Evolutionary conservation across 2,329 filamentous ascomycete species (phyloP), one percentile per base, ranked within the genome.

Genomic region (Pseudocercospora pini-densiflorae): DNA sequence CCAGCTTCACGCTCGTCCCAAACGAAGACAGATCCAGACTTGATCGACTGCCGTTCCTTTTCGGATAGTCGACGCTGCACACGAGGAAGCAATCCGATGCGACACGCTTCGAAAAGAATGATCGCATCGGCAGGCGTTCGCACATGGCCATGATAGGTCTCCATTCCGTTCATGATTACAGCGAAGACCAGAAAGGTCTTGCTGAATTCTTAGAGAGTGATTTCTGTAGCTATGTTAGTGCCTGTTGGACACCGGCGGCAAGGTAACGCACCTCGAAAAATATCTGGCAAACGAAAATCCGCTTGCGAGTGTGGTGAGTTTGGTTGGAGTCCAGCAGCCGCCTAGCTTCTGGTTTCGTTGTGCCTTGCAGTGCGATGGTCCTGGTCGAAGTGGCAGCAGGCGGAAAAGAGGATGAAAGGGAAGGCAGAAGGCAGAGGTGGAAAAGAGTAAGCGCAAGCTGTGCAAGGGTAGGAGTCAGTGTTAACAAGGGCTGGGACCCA

Each of bases 1-100:
- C 95, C 95, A 10, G 95, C 95, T 83, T 99, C 95, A 73, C 94
- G 86, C 84, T 99, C 95, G 79, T 99, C 95, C 95, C 95, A 99
- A n/a, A 99, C 95, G 76, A 98, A 99, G 3, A 99, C 94, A 0
- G 95, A 99, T 51, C 95, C 95, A 0, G 94, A 97, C 76, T 93
- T 90, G 79, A 99, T 99, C 3, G 93, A 93, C 77, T 97, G 94
- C 68, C 95, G 88, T 82, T 99, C 95, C 82, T 98, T 98, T 80
- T 99, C 95, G 2, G 95, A 98, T 66, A 97, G 82, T 74, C 95
- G 87, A 72, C 95, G 88, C 82, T 98, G 95, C 5, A 99, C 95
- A 71, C 95, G 89, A 31, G 95, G 95, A 57, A 98, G 83, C 58
- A 97, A 84, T 62, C 95, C 95, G 54, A 97, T 85, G 70, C 94